Evolutionary conservation across 345 rosid species (phyloP), one percentile per base, ranked within the genome.

Genomic region (Erucastrum elatum): DNA sequence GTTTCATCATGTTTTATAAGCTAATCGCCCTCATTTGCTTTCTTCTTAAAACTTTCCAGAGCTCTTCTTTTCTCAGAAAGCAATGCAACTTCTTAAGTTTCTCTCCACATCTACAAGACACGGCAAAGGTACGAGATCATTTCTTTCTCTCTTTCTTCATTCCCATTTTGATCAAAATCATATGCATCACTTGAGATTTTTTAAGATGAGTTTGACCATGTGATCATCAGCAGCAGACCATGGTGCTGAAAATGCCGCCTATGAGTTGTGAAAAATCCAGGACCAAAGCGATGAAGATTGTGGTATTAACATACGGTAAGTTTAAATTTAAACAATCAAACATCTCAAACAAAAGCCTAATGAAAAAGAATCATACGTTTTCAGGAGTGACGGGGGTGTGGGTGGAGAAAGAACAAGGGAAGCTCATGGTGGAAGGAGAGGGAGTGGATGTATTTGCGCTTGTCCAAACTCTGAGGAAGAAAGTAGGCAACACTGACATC

Each of bases 401-500:
- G 21, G 17, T 64, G 62, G 70, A 49, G 51, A 70, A 74, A 7
- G 53, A 74, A 51, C 70, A 6, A 30, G 70, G 63, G 44, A 63
- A 13, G 17, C 69, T 74, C 2, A 4, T 7, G 21, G 63, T 74
- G 46, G 77, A 74, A 29, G 70, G 77, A 34, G 25, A 8, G 1
- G 6, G n/a, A 31, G 70, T 37, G 11, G 41, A 37, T 37, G 8
- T 37, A 49, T 34, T 0, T 8, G 25, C n/a, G 13, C 70, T 74
- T 5, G 70, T 8, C 63, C 56, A 21, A 11, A 16, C 34, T 31
- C 70, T 74, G 34, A 51, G 3, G 51, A 74, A 64, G 70, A 74
- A 74, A 44, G 77, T 74, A 59, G 77, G 77, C 62, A 33, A 3
- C 51, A 74, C 77, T 64, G 63, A 64, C 34, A 64, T 64, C 51